Conservation (phyloP, 2,329 filamentous ascomycete genomes). For the Aureobasidium leucospermi region DNA sequence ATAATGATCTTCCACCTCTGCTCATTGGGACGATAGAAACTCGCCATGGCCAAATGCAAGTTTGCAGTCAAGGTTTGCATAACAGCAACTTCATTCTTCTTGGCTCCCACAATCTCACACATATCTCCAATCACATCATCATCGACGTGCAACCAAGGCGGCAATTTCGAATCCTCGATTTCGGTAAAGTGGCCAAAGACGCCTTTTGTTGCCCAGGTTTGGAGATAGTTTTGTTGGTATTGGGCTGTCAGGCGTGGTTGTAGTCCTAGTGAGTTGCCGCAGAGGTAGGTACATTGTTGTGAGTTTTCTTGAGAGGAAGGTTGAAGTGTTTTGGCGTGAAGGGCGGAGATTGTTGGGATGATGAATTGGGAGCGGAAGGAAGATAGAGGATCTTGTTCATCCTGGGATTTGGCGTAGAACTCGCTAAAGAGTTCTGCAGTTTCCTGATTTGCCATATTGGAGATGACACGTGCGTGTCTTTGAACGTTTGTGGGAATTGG, state of each 20-base stretch:
- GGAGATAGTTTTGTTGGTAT: conserved; percentile 65
- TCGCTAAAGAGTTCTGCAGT: conserved; percentile 12
- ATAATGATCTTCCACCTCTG: conserved; percentile 70
- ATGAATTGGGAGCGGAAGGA: conserved; percentile 60
- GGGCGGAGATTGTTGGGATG: conserved; percentile 65
- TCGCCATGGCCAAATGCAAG: conserved; percentile 73
- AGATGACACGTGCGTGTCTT: too few species aligned
- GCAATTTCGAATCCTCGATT: conserved; percentile 59
- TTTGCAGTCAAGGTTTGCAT: conserved; percentile 86
- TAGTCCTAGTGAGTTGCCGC: conserved; percentile 81
- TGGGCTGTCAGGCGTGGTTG: conserved; percentile 63
- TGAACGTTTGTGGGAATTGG: background rate
- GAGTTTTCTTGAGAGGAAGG: conserved; percentile 21
- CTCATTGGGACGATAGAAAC: conserved; percentile 67
- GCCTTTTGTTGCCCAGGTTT: conserved; percentile 77
- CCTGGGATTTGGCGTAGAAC: conserved; percentile 19
- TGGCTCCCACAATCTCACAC: conserved; percentile 67
- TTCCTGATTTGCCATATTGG: background rate
- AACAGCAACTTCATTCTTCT: conserved; percentile 66
- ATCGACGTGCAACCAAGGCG: conserved; percentile 71
- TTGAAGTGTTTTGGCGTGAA: conserved; percentile 47
- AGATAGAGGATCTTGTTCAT: conserved; percentile 32
- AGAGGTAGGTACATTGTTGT: conserved; percentile 64
- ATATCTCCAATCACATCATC: conserved; percentile 64
- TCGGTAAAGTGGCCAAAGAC: conserved; percentile 76